Evolutionary conservation across 2,329 filamentous ascomycete genomes (phyloP).

Genomic region (Nigrospora osmanthi): DNA sequence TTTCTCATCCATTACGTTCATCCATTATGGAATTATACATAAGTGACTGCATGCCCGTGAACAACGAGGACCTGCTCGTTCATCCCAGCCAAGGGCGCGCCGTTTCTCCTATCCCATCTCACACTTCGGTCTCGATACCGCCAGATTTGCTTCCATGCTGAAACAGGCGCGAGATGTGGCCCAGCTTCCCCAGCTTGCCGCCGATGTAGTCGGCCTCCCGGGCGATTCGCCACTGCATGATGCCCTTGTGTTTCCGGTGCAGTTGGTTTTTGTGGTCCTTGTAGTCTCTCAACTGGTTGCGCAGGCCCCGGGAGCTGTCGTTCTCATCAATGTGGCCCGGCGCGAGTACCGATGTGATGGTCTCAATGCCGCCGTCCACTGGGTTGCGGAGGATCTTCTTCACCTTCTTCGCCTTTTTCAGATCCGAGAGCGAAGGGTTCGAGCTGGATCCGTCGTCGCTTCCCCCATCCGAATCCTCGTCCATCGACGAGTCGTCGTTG

Average conservation of each 20-base stretch:
- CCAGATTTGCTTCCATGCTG: slow-evolving; percentile 49
- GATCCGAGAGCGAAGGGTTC: slow-evolving; percentile 12
- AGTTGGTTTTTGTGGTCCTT: slow-evolving; percentile 49
- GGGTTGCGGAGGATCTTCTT: slow-evolving; percentile 26
- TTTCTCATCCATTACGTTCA: too few species aligned
- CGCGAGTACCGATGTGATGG: slow-evolving; percentile 18
- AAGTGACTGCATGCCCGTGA: too few species aligned
- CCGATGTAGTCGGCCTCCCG: slow-evolving; percentile 43
- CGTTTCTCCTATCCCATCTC: slow-evolving; percentile 9
- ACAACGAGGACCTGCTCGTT: too few species aligned
- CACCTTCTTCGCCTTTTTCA: slow-evolving; percentile 23
- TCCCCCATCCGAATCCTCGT: slow-evolving; percentile 14
- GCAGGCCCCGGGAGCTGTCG: slow-evolving; percentile 34
- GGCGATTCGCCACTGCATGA: slow-evolving; percentile 66
- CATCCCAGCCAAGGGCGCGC: too few species aligned
- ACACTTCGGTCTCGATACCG: slow-evolving; percentile 65
- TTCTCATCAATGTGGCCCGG: slow-evolving; percentile 30
- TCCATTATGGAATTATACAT: too few species aligned
- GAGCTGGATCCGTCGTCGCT: slow-evolving; percentile 8
- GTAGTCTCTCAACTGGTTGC: slow-evolving; percentile 51
- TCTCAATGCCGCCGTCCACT: slow-evolving; percentile 17
- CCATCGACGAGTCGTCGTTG: slow-evolving; percentile 21
- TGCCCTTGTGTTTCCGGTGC: slow-evolving; percentile 57
- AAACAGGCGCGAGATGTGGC: slow-evolving; percentile 49
- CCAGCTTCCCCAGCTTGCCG: slow-evolving; percentile 45